These are phyloP conservation scores for Albophoma yamanashiensis DNA, from an alignment of 2,329 filamentous ascomycete species.

Conservation along the genomic window DNA sequence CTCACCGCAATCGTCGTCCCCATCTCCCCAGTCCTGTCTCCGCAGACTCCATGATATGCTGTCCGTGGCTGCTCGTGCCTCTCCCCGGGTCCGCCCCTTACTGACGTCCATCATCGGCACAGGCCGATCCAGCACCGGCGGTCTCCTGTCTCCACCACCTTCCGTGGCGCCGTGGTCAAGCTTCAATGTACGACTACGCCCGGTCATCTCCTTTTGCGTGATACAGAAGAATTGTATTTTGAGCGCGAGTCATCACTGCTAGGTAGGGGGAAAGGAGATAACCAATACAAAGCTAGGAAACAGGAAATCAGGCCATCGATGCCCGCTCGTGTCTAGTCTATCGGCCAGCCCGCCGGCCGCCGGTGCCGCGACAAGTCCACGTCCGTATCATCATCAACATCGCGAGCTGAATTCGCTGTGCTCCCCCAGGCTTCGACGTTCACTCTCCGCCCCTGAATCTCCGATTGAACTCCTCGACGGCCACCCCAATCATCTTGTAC, in stretches of 20 bases:
- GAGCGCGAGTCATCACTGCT: not conserved
- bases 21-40: not conserved
- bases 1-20: not conserved
- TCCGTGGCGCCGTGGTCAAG: not conserved
- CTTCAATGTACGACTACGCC: not conserved
- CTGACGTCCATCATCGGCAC: not conserved
- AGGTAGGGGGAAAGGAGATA: not conserved
- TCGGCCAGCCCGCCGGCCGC: not conserved
- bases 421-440: not conserved
- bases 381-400: not conserved
- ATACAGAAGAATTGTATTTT: not conserved
- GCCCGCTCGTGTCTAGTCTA: not conserved
- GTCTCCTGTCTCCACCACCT: not conserved
- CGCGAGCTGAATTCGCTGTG: not conserved
- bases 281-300: not conserved
- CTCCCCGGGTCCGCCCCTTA: not conserved
- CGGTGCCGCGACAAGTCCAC: not conserved
- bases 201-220: not conserved
- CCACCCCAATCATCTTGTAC: slow-evolving; percentile 55
- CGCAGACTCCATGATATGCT: not conserved
- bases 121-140: not conserved
- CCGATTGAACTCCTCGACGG: slow-evolving; percentile 57
- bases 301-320: not conserved
- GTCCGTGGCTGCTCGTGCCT: not conserved
- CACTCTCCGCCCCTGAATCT: slow-evolving; percentile 36